Evolutionary conservation across 1,139 yeast species (phyloP).

Genomic region (Magnusiomyces ingens): DNA sequence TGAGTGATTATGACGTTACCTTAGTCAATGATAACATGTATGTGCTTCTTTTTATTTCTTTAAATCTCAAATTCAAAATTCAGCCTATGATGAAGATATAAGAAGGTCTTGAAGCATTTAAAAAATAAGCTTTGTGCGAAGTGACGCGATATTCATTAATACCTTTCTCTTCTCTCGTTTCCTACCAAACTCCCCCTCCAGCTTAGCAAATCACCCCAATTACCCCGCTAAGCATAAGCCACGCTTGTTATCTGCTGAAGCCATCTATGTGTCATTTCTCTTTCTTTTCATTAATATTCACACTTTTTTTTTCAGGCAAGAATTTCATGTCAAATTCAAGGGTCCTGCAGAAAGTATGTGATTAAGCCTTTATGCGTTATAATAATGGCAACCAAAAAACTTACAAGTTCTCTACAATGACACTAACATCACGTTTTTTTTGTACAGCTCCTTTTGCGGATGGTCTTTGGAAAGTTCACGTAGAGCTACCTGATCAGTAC

Average conservation of each 20-base stretch:
- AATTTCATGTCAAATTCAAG: constrained; percentile 73
- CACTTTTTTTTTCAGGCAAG: constrained; percentile 43
- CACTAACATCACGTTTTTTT: background rate
- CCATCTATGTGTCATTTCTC: no score
- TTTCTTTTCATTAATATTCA: background rate
- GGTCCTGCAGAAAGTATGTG: constrained; percentile 73
- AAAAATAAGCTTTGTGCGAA: no score
- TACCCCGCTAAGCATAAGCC: no score
- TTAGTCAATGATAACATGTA: constrained; percentile 75
- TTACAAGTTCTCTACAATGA: background rate
- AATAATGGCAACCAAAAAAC: background rate
- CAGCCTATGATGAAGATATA: no score
- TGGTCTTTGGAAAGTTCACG: constrained; percentile 88
- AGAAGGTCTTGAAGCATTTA: no score
- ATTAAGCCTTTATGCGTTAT: background rate
- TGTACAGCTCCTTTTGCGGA: constrained; percentile 67
- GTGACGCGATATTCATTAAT: no score
- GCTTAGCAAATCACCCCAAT: no score
- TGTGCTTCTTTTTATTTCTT: constrained; percentile 6
- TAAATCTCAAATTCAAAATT: no score
- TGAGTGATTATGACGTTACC: constrained; percentile 90
- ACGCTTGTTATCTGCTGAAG: no score
- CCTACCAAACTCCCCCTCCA: no score
- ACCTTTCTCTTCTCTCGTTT: no score
- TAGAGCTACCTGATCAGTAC: constrained; percentile 90